Evolutionary conservation across 257 asterid genomes (phyloP).

Genomic region (Petunia secreta): DNA sequence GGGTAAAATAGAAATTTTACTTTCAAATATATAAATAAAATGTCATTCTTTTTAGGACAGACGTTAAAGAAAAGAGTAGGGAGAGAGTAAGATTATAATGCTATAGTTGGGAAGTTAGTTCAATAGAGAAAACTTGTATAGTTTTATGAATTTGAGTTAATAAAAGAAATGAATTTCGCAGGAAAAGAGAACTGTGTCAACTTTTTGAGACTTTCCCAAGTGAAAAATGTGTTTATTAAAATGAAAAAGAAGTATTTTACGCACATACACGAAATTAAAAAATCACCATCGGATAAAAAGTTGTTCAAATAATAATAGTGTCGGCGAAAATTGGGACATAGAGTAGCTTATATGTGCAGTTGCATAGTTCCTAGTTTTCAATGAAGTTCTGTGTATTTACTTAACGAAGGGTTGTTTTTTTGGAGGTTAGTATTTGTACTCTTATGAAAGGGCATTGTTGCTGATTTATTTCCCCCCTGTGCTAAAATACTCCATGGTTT

Average conservation of each 20-base stretch:
- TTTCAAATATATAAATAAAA: too few species aligned
- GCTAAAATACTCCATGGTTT: neutral
- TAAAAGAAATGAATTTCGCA: neutral
- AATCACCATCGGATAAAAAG: neutral
- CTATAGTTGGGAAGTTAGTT: neutral
- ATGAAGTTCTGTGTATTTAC: neutral
- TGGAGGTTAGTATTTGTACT: neutral
- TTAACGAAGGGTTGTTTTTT: neutral
- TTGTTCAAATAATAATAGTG: neutral
- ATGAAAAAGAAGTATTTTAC: neutral
- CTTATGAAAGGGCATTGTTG: neutral
- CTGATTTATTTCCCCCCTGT: neutral
- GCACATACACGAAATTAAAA: too few species aligned
- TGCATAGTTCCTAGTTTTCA: neutral
- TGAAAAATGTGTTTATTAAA: neutral
- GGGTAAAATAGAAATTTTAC: too few species aligned
- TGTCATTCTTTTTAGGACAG: too few species aligned
- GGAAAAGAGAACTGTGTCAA: neutral
- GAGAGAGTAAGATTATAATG: too few species aligned
- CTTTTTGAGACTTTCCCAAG: too few species aligned
- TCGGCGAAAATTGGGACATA: neutral
- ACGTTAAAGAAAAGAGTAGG: too few species aligned
- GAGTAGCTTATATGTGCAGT: neutral
- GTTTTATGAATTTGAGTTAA: neutral
- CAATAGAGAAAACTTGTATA: neutral